Evolutionary conservation across 768 basidiomycete species (phyloP).

Genomic region (Pleurotus salmoneostramineus): DNA sequence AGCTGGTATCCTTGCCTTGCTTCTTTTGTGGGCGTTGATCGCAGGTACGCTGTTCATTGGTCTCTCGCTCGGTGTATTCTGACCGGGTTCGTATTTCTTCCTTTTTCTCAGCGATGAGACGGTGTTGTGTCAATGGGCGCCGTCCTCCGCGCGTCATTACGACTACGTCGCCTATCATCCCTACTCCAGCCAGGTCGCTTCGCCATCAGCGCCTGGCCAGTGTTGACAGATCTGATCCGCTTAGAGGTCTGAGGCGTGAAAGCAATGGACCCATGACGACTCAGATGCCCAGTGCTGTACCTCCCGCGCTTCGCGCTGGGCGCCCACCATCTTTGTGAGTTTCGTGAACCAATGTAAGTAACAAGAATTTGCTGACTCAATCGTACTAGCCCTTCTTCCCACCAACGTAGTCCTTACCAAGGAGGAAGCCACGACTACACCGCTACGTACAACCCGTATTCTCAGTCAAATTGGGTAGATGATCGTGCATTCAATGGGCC

Average conservation of each 20-base stretch:
- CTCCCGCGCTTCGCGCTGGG: constrained; percentile 12
- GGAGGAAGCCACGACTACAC: constrained; percentile 18
- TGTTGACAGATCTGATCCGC: constrained; percentile 15
- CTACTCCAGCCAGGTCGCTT: constrained; percentile 8
- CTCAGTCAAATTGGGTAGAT: constrained; percentile 41
- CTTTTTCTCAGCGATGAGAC: constrained; percentile 24
- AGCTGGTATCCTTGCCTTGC: constrained; percentile 55
- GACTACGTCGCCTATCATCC: constrained; percentile 1
- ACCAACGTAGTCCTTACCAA: constrained; percentile 20
- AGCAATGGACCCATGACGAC: constrained; percentile 8
- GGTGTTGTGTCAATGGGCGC: constrained; percentile 26
- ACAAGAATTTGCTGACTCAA: constrained; percentile 8
- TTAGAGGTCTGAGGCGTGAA: constrained; percentile 14
- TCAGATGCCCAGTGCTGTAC: constrained; percentile 6
- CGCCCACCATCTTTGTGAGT: constrained; percentile 21
- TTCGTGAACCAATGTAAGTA: background rate
- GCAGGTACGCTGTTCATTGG: constrained; percentile 28
- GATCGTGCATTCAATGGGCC: constrained; percentile 36
- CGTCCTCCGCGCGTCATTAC: constrained; percentile 11
- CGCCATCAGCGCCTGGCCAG: constrained; percentile 18
- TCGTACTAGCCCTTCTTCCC: constrained; percentile 24
- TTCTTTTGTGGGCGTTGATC: constrained; percentile 49
- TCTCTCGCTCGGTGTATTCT: too few species aligned
- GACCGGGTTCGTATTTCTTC: background rate
- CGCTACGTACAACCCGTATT: constrained; percentile 24